These are phyloP conservation scores for Herpotrichia juniperi DNA, from an alignment of 2,329 filamentous ascomycete genomes.

Conservation along the genomic window DNA sequence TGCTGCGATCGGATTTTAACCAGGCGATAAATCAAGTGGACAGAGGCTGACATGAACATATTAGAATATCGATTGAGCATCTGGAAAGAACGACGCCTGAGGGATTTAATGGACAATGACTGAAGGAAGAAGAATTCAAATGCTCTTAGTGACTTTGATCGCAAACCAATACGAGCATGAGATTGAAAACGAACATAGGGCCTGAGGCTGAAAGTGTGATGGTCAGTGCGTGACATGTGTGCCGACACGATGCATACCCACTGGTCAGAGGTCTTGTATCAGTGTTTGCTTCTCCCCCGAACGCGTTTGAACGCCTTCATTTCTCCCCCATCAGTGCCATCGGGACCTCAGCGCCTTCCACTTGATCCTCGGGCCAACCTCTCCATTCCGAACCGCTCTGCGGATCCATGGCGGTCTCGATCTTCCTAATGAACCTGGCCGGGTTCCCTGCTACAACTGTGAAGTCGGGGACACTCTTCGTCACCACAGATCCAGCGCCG, in stretches of 20 bases:
- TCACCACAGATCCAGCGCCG: constrained; percentile 84
- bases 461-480: constrained; percentile 74
- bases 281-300: neutral
- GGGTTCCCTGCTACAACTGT: constrained; percentile 71
- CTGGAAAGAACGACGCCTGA: neutral
- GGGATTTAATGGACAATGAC: too few species aligned
- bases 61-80: neutral
- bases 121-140: neutral
- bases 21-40: neutral
- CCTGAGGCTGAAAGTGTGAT: neutral
- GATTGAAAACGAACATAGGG: neutral
- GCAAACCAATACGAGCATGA: neutral
- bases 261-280: neutral
- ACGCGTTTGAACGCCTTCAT: constrained; percentile 54
- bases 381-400: constrained; percentile 18
- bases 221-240: neutral
- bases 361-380: constrained; percentile 73
- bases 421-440: constrained; percentile 63
- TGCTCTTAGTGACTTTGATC: neutral
- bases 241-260: too few species aligned
- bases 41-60: neutral
- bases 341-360: constrained; percentile 77
- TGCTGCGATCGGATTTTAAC: too few species aligned
- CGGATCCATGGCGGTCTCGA: constrained; percentile 41
- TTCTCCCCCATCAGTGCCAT: constrained; percentile 74